Conservation (phyloP, 83 land plant genomes). For the Picea abies region DNA sequence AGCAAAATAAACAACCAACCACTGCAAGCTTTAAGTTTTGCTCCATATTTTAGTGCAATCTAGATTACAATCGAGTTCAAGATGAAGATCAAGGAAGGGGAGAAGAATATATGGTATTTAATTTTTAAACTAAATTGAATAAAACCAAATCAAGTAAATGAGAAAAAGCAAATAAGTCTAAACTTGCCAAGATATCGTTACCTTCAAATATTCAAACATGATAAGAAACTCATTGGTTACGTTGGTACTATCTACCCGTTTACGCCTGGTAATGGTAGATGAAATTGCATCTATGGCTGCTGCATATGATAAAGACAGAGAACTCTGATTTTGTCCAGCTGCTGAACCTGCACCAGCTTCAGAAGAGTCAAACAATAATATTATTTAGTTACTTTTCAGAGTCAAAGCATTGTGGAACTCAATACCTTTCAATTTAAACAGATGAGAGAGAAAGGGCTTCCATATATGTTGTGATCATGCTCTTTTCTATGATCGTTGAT, state of each 20-base stretch:
- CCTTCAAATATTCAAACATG: constrained; percentile 16
- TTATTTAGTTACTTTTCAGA: too few species aligned
- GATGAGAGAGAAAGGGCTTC: too few species aligned
- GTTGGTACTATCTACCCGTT: constrained; percentile 3
- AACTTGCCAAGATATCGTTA: background rate
- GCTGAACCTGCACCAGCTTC: background rate
- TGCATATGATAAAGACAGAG: constrained; percentile 2
- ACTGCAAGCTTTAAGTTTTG: background rate
- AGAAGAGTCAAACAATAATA: background rate
- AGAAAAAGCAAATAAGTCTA: background rate
- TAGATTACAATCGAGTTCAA: background rate
- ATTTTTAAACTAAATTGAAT: background rate
- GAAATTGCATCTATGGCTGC: constrained; percentile 16
- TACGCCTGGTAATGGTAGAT: constrained; percentile 1
- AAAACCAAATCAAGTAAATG: background rate
- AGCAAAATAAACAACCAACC: background rate
- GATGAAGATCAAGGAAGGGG: background rate
- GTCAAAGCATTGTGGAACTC: too few species aligned
- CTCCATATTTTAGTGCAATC: background rate
- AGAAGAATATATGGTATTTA: too few species aligned
- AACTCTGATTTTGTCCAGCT: constrained; percentile 4
- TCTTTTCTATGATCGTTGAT: too few species aligned
- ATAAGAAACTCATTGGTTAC: constrained; percentile 7
- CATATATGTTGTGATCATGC: too few species aligned
- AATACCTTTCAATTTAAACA: too few species aligned